Base-by-base conservation (phyloP, 176 grass and related monocot genomes). In the Raddia distichophylla region DNA sequence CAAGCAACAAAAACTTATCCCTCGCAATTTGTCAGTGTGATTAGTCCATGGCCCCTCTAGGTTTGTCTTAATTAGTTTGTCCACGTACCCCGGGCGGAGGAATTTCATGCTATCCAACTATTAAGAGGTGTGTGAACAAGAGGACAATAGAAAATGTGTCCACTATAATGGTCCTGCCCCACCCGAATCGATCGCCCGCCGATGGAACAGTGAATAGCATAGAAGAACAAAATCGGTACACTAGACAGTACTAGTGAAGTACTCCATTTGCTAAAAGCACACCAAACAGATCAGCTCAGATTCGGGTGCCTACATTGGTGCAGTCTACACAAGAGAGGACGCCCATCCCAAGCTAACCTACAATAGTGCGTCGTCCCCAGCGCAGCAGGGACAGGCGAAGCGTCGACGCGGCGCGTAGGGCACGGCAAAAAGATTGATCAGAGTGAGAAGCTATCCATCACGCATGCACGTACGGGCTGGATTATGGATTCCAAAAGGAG, bases 161-260 rank as follows among this genome's bases (percentile, higher is more conserved):
- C 12, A 22, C 17, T 51, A 47, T 51, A 47, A 69, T 46, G 19
- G 47, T 33, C 47, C 47, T 33, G 6, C 11, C 5, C 68, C 47
- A 71, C 48, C 69, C 37, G 61, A 27, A 65, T 17, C 32, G 59
- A 55, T 69, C 80, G 53, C 73, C 63, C 27, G 35, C 73, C 49
- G 37, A 65, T 74, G 50, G 60, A 74, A 65, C 69, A 27, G 59
- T 74, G 49, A 79, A 33, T 59, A 72, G 75, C 13, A 35, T 3
- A 7, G 37, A 18, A 33, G 63, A 58, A 76, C 37, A 73, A 58
- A 79, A 11, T 27, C 44, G 43, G 37, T 40, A 40, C 9, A 68
- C 47, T n/a, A n/a, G n/a, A n/a, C n/a, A n/a, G n/a, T n/a, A n/a
- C n/a, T 3, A 22, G 55, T 12, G 20, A 10, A 18, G 37, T 40